Evolutionary conservation across 2,329 filamentous ascomycete genomes (phyloP).

Genomic region (Fusarium bactridioides): DNA sequence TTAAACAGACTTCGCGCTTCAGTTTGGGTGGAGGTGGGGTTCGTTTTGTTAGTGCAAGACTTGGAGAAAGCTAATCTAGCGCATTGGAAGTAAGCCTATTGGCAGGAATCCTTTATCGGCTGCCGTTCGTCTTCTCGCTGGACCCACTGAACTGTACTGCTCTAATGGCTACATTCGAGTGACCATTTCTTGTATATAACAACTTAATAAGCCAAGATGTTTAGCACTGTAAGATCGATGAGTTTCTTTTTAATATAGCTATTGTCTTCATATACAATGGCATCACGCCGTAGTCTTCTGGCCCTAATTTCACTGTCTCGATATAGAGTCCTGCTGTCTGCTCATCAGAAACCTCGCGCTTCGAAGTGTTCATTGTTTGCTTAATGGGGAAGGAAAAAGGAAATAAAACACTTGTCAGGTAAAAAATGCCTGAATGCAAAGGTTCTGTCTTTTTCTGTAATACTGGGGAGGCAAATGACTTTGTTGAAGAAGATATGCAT

Average conservation of each 20-base stretch:
- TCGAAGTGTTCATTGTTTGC: no score
- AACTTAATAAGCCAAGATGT: not conserved
- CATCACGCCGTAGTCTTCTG: accelerated
- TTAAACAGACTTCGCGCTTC: not conserved
- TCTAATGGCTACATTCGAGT: not conserved
- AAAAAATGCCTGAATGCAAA: accelerated
- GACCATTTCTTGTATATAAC: not conserved
- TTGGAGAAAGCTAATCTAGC: no score
- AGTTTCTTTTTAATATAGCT: accelerated
- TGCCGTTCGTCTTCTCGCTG: accelerated
- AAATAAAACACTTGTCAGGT: no score
- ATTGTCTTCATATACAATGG: accelerated
- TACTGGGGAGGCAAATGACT: accelerated
- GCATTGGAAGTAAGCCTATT: not conserved
- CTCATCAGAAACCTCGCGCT: no score
- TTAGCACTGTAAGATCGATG: accelerated
- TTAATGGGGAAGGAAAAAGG: accelerated
- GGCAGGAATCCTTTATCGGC: not conserved
- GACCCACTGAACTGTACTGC: accelerated
- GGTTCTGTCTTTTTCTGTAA: accelerated
- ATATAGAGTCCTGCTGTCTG: no score
- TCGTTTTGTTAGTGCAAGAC: not conserved
- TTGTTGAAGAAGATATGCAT: accelerated
- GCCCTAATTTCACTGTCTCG: accelerated
- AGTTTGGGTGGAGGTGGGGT: not conserved